These are phyloP conservation scores for Blastobotrys capitulatus DNA, from an alignment of 1,139 yeast genomes.

Conservation along the genomic window DNA sequence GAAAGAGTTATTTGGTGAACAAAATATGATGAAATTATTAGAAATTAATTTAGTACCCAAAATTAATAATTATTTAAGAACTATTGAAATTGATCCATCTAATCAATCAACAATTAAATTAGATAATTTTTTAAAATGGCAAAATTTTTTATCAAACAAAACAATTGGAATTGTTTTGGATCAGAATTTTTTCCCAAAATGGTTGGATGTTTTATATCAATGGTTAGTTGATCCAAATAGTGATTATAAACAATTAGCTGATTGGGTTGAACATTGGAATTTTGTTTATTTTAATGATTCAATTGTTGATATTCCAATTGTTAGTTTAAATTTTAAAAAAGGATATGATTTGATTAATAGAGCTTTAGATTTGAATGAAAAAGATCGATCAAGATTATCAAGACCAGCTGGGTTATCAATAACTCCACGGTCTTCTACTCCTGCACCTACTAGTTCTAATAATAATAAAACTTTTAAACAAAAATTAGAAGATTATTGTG, in stretches of 20 bases:
- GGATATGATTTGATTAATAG: slow-evolving; percentile 35
- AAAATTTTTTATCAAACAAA: slow-evolving; percentile 20
- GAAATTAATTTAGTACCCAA: slow-evolving; percentile 32
- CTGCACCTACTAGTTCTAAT: background rate
- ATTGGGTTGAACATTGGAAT: slow-evolving; percentile 34
- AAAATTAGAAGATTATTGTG: slow-evolving; percentile 44
- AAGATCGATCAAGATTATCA: background rate
- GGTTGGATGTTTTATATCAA: slow-evolving; percentile 28
- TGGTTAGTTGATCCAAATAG: slow-evolving; percentile 28
- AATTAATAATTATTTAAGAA: slow-evolving; percentile 28
- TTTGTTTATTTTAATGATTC: slow-evolving; percentile 24
- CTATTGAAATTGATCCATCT: slow-evolving; percentile 30
- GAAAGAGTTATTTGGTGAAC: slow-evolving; percentile 36
- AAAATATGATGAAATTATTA: slow-evolving; percentile 26
- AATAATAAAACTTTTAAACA: slow-evolving; percentile 38
- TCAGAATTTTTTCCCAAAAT: slow-evolving; percentile 32
- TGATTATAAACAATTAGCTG: slow-evolving; percentile 24
- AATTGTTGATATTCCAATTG: slow-evolving; percentile 19
- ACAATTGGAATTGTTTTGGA: slow-evolving; percentile 26
- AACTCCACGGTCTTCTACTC: background rate
- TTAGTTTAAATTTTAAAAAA: slow-evolving; percentile 24
- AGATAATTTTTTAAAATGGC: slow-evolving; percentile 28
- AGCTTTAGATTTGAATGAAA: slow-evolving; percentile 27
- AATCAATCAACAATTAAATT: slow-evolving; percentile 27
- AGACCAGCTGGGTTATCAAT: too few species aligned